Evolutionary conservation across 257 asterid genomes (phyloP), one percentile per base, ranked within the genome.

Genomic region (Avicennia marina): DNA sequence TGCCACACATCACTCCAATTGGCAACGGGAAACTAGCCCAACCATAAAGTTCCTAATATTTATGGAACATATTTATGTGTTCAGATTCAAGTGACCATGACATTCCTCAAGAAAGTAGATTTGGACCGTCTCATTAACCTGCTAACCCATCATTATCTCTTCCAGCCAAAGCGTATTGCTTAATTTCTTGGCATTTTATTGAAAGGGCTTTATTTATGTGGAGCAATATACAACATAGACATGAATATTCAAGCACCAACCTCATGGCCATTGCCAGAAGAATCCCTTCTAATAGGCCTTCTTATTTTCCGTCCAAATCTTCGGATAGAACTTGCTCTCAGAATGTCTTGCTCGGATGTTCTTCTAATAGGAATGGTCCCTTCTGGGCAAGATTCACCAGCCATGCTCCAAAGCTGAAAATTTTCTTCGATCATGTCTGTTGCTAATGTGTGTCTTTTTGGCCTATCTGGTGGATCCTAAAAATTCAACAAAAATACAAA

Each of bases 401-500:
- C 65, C 76, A 73, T 58, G 25, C 84, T 76, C 98, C 98, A 91
- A n/a, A 72, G 36, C 53, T 91, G 98, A 40, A 70, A 80, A 32
- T 74, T 73, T 62, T 91, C 95, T 31, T 67, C 43, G 25, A 63
- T 59, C 53, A 34, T 68, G 25, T 62, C 68, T 9, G 67, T 60
- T 27, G 69, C 53, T 42, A 81, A 27, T 56, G 55, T 34, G 54
- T 53, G 61, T 62, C 86, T 81, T 65, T 60, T 85, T 45, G 96
- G 95, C 73, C 85, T 83, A 27, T 78, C 93, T 0, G 95, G 95
- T 52, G 82, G 93, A 68, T 87, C 94, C 97, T 90, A 44, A 26
- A 58, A 53, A 53, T 53, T 69, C 55, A 60, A 54, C 11, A 69
- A 56, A 32, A 11, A 51, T 36, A 19, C 16, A 18, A 50, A 2